Conservation (phyloP, 164 flowering plant species). For the grape (Vitis vinifera) region DNA sequence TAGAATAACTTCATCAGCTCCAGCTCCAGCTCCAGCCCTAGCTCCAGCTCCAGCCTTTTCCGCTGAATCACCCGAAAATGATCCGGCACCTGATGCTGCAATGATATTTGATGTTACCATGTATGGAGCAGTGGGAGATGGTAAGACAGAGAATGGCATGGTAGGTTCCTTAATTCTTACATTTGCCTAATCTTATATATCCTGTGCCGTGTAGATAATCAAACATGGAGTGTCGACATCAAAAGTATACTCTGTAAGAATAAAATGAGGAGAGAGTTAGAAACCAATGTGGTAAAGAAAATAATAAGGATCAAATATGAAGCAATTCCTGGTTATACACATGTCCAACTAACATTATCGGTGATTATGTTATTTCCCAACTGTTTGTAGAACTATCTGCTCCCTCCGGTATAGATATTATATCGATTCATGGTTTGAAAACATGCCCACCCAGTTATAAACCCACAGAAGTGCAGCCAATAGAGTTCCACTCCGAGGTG, state of each 20-base stretch:
- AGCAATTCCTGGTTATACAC: neutral
- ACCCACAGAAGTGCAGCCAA: too few species aligned
- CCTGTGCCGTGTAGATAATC: too few species aligned
- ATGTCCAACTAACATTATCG: neutral
- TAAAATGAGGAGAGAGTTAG: too few species aligned
- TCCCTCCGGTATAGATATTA: too few species aligned
- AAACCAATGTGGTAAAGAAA: neutral
- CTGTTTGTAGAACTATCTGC: too few species aligned
- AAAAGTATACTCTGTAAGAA: too few species aligned
- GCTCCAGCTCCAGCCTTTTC: neutral
- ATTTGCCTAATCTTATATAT: too few species aligned
- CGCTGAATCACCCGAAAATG: neutral
- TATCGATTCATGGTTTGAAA: too few species aligned
- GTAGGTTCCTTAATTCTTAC: neutral
- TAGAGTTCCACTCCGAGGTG: too few species aligned
- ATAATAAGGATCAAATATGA: too few species aligned
- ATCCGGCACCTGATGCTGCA: neutral
- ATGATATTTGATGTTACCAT: constrained; percentile 31
- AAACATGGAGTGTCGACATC: too few species aligned
- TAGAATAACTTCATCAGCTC: neutral
- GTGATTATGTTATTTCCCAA: neutral
- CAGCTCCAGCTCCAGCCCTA: neutral
- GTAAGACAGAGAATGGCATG: constrained; percentile 15
- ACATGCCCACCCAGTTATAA: too few species aligned
- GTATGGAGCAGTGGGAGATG: constrained; percentile 33